phyloP scores from a whole-genome alignment of 768 basidiomycete species.

The Podaxis carcinomalis region DNA sequence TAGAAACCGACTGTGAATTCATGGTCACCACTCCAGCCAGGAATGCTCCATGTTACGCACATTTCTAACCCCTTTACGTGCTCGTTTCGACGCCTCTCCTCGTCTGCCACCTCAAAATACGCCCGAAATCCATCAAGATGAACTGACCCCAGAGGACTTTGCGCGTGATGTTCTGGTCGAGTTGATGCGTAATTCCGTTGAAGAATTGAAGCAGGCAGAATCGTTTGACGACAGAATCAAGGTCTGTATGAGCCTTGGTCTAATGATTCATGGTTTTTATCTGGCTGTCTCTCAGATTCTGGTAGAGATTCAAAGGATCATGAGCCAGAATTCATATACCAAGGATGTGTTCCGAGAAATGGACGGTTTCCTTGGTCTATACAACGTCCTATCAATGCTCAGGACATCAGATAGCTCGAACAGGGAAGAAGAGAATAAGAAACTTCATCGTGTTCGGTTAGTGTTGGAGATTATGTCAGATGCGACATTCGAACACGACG shows the following conservation, averaged over 20 bases:
- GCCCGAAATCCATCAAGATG: constrained; percentile 33
- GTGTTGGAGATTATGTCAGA: constrained; percentile 64
- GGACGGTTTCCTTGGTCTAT: constrained; percentile 75
- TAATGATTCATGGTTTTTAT: not conserved
- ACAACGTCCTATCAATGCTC: constrained; percentile 66
- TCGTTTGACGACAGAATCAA: constrained; percentile 33
- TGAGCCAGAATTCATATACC: constrained; percentile 60
- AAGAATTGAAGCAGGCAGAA: constrained; percentile 60
- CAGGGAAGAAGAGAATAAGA: constrained; percentile 30
- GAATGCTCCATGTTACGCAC: constrained; percentile 46
- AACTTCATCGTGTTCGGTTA: constrained; percentile 51
- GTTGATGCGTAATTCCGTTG: constrained; percentile 66
- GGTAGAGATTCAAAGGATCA: constrained; percentile 60
- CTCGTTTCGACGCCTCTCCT: constrained; percentile 47
- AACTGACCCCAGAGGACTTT: constrained; percentile 61
- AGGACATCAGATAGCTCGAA: constrained; percentile 25
- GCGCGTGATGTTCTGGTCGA: constrained; percentile 69
- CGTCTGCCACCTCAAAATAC: constrained; percentile 19
- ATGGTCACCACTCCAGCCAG: constrained; percentile 5
- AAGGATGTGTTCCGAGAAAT: constrained; percentile 78
- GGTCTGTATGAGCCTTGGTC: constrained; percentile 34
- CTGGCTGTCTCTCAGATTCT: constrained; percentile 40
- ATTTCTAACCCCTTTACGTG: constrained; percentile 55
- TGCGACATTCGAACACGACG: constrained; percentile 50
- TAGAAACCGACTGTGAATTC: not conserved